Conservation (phyloP, 192 early-diverging fungal genomes). For the Diversispora epigaea region DNA sequence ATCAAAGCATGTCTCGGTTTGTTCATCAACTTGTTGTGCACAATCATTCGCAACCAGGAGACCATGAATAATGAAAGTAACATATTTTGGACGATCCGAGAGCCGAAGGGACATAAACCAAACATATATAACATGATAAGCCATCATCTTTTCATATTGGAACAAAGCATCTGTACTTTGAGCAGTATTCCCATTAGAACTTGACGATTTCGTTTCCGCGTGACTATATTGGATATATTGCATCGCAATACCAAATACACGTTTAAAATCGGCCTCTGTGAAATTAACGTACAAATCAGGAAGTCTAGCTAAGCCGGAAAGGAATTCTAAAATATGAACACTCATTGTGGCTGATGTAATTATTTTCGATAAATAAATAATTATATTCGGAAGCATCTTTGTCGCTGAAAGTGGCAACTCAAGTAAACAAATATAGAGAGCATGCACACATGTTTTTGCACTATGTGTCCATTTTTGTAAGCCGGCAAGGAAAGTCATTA, state of each 20-base stretch:
- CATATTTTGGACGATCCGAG: slow-evolving; percentile 71
- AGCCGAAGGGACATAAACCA: slow-evolving; percentile 87
- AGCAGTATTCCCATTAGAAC: background rate
- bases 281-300: slow-evolving; percentile 80
- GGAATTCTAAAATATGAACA: slow-evolving; percentile 88
- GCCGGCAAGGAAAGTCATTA: slow-evolving; percentile 72
- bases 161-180: slow-evolving; percentile 51
- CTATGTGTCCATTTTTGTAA: slow-evolving; percentile 66
- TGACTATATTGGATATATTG: slow-evolving; percentile 76
- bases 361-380: slow-evolving; percentile 78
- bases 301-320: slow-evolving; percentile 80
- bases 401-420: slow-evolving; percentile 79
- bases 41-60: slow-evolving; percentile 64
- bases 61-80: slow-evolving; percentile 77
- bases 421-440: slow-evolving; percentile 73
- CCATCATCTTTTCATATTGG: slow-evolving; percentile 87
- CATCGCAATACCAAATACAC: slow-evolving; percentile 88
- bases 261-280: slow-evolving; percentile 74
- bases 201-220: slow-evolving; percentile 30
- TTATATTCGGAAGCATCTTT: slow-evolving; percentile 66
- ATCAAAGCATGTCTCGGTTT: slow-evolving; percentile 90
- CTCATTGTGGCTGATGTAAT: slow-evolving; percentile 75
- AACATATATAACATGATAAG: slow-evolving; percentile 86
- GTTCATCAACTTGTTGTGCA: slow-evolving; percentile 67
- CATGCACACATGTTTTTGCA: slow-evolving; percentile 79